Percentiles rank a stretch among this genome's conserved stretches.
phyloP scores from a whole-genome alignment of 2,329 filamentous ascomycete species.

The Botryosphaeria dothidea region DNA sequence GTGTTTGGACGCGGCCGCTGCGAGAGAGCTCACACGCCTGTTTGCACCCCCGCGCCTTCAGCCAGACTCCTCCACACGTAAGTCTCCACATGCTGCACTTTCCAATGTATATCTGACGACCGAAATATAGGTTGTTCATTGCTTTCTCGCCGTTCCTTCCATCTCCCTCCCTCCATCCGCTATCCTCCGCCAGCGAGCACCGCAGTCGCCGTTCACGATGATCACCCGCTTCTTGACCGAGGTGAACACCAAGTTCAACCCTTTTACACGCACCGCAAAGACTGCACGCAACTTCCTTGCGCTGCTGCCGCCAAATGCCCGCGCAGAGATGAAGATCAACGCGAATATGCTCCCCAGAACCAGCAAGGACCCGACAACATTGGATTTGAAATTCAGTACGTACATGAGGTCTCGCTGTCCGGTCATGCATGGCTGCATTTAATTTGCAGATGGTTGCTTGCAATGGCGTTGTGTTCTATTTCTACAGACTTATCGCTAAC shows the following conservation, averaged over 20 bases:
- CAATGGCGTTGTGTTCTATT: no score
- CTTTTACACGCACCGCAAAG: constrained; percentile 77
- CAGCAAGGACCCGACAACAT: constrained; percentile 66
- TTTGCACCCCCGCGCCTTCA: background rate
- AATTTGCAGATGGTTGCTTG: no score
- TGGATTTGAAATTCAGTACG: constrained; percentile 85
- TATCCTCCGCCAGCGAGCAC: background rate
- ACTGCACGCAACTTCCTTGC: constrained; percentile 87
- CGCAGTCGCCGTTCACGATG: constrained; percentile 55
- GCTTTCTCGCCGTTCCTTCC: background rate
- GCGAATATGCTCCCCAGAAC: constrained; percentile 72
- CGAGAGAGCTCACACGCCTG: background rate
- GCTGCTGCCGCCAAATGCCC: constrained; percentile 76
- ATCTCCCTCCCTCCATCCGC: background rate
- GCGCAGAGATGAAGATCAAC: constrained; percentile 72
- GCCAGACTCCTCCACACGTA: background rate
- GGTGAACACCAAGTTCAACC: constrained; percentile 86
- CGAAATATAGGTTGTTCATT: background rate
- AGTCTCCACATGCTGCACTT: background rate
- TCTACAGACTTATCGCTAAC: no score
- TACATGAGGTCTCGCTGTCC: constrained; percentile 10
- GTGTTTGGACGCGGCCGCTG: background rate
- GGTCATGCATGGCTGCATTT: no score
- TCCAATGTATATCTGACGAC: background rate
- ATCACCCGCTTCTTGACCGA: constrained; percentile 85